Base-by-base conservation (phyloP, 202 grass and related monocot species). In the Schoenoplectus tabernaemontani region DNA sequence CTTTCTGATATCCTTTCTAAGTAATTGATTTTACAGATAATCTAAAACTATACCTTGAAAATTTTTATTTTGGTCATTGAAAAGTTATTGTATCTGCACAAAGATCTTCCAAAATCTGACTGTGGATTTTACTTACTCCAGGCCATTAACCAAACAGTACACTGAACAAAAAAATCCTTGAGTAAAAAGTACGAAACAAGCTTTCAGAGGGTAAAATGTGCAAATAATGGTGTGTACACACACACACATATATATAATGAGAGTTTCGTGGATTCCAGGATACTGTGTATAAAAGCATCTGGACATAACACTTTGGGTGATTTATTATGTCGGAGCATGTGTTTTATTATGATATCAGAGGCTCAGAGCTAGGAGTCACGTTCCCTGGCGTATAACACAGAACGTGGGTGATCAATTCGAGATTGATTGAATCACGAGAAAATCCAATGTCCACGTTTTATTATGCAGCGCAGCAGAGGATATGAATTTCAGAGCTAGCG, bases 301-400 rank as follows among this genome's bases (percentile, higher is more conserved):
- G 7, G 60, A 79, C 59, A 59, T 32, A 43, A 62, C 62, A 24
- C 34, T 38, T 50, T 20, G 20, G 47, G 32, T 48, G 75, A 71
- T 62, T 78, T 26, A 66, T 67, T 28, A 30, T 78, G 36, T 67
- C 17, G 9, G 57, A 56, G 20, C 82, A 67, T 67, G n/a, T 61
- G 58, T n/a, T 53, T 79, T 71, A 41, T 46, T 44, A 16, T 44
- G 34, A n/a, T n/a, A n/a, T n/a, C n/a, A n/a, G n/a, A n/a, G n/a
- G n/a, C n/a, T n/a, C n/a, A n/a, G n/a, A n/a, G n/a, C n/a, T n/a
- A n/a, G n/a, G n/a, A n/a, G n/a, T n/a, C n/a, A n/a, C n/a, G n/a
- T n/a, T n/a, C n/a, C n/a, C n/a, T n/a, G n/a, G n/a, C n/a, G n/a
- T n/a, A n/a, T n/a, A n/a, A n/a, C n/a, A n/a, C n/a, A n/a, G n/a